Conservation (phyloP, 768 basidiomycete genomes). For the Mycena vitilis region DNA sequence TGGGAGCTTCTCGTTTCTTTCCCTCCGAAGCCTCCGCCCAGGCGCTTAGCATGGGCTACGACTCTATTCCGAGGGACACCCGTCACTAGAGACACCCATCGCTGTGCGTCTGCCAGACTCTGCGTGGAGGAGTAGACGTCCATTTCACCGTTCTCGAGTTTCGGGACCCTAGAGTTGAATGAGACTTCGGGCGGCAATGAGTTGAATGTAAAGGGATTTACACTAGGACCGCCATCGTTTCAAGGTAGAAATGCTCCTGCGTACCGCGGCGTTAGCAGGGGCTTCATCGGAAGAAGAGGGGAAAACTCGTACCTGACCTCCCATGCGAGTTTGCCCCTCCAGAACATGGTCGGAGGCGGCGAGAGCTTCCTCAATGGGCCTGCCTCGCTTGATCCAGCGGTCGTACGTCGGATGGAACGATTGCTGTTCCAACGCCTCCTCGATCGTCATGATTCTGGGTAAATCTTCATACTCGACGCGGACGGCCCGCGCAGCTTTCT, state of each 20-base stretch:
- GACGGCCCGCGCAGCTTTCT: conserved; percentile 37
- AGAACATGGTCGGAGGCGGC: conserved; percentile 33
- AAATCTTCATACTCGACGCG: conserved; percentile 36
- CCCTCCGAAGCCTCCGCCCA: conserved; percentile 37
- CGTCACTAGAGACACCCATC: conserved; percentile 31
- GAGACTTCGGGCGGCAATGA: not conserved
- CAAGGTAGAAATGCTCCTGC: conserved; percentile 36
- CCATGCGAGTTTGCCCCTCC: conserved; percentile 35
- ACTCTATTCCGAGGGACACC: conserved; percentile 36
- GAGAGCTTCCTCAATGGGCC: conserved; percentile 31
- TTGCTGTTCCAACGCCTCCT: conserved; percentile 31
- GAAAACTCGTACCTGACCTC: conserved; percentile 29
- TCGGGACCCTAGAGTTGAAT: conserved; percentile 31
- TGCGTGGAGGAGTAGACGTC: conserved; percentile 37
- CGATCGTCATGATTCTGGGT: conserved; percentile 35
- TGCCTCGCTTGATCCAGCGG: conserved; percentile 32
- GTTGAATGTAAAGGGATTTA: not conserved
- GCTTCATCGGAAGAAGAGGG: not conserved
- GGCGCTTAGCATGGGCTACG: conserved; percentile 36
- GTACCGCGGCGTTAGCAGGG: not conserved
- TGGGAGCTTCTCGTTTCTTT: conserved; percentile 35
- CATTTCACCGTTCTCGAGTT: conserved; percentile 37
- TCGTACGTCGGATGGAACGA: conserved; percentile 37
- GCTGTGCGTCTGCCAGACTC: conserved; percentile 28
- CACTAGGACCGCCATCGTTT: conserved; percentile 36